Percentiles rank a stretch among this genome's conserved stretches.
phyloP scores from a whole-genome alignment of 2,329 filamentous ascomycete species.

The Macrophomina pseudophaseolina region DNA sequence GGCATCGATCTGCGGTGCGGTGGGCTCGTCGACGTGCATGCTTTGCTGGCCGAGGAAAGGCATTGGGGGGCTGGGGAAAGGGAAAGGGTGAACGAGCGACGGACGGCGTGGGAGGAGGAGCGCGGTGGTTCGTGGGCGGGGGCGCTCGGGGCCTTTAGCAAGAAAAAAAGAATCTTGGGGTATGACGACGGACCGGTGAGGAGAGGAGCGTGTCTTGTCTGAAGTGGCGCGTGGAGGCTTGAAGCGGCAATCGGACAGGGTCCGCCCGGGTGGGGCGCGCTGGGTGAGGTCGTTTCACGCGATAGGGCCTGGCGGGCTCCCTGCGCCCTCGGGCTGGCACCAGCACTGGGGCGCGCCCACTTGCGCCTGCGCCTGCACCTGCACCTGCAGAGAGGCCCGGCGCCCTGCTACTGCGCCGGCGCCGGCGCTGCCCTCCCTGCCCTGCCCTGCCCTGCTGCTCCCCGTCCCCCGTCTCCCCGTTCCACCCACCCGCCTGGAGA shows the following conservation, averaged over 20 bases:
- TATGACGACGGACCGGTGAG: constrained; percentile 22
- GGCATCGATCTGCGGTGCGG: constrained; percentile 33
- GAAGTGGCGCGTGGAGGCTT: constrained; percentile 21
- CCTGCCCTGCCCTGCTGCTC: background rate
- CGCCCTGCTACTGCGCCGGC: background rate
- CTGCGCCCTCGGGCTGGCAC: no score
- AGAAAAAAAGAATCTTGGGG: constrained; percentile 5
- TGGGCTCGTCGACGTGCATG: constrained; percentile 23
- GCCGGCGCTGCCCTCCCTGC: no score
- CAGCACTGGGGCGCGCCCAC: no score
- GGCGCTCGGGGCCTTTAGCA: constrained; percentile 10
- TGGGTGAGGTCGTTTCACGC: constrained; percentile 4
- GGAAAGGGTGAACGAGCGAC: constrained; percentile 12
- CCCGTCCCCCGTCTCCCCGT: background rate
- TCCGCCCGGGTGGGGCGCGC: background rate
- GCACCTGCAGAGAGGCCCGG: no score
- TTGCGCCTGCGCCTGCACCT: no score
- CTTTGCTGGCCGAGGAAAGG: constrained; percentile 21
- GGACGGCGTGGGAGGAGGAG: background rate
- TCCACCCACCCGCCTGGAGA: background rate
- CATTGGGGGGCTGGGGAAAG: constrained; percentile 17
- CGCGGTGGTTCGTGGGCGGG: background rate
- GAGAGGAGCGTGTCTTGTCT: constrained; percentile 14
- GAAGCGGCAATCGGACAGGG: background rate
- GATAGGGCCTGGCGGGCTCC: background rate